Conservation (phyloP, 352 stramenopile genomes). For the Thalassiosira exigua region DNA sequence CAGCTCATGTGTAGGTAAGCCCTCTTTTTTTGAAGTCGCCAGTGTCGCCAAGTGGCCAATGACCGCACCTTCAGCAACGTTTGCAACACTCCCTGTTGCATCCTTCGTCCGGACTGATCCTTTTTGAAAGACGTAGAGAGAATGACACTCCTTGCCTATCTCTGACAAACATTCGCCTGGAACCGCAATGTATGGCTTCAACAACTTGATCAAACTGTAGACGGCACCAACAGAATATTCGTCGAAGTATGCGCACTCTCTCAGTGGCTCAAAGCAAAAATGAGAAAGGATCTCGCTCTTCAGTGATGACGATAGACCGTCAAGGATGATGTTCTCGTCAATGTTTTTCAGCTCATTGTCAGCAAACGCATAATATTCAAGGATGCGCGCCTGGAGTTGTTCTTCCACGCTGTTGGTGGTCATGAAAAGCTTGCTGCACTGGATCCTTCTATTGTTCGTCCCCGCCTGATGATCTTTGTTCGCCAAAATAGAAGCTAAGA, state of each 20-base stretch:
- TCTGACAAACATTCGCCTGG: conserved; percentile 61
- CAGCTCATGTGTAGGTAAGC: conserved; percentile 50
- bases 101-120: conserved; percentile 54
- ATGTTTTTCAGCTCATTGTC: conserved; percentile 68
- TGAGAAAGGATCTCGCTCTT: conserved; percentile 54
- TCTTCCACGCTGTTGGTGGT: conserved; percentile 38
- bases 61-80: conserved; percentile 50
- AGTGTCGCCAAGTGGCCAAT: conserved; percentile 62
- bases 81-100: conserved; percentile 29
- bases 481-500: conserved; percentile 66
- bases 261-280: conserved; percentile 63
- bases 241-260: conserved; percentile 60
- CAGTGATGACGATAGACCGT: conserved; percentile 55
- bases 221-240: conserved; percentile 63
- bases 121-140: conserved; percentile 63
- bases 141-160: conserved; percentile 60
- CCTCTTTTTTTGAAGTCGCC: conserved; percentile 49
- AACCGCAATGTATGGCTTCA: conserved; percentile 63
- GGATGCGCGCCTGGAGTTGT: conserved; percentile 38
- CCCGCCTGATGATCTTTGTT: conserved; percentile 72
- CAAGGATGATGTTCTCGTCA: conserved; percentile 58
- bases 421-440: conserved; percentile 72
- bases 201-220: conserved; percentile 56
- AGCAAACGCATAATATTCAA: conserved; percentile 65
- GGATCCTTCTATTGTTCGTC: conserved; percentile 67